These are phyloP conservation scores for Echites panduratus DNA, from an alignment of 257 asterid species.

Conservation along the genomic window DNA sequence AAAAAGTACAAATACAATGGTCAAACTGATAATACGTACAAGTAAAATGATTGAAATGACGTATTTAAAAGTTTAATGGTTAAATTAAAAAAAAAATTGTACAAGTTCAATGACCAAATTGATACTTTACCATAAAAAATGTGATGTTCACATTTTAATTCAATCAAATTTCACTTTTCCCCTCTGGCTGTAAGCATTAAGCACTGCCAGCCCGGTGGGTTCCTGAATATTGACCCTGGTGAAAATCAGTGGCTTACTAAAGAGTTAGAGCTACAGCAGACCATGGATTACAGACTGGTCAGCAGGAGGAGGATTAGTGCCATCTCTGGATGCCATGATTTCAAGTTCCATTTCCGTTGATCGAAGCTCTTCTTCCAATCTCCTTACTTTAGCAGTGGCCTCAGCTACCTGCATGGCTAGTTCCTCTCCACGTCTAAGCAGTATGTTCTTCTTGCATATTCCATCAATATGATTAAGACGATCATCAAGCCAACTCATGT, in stretches of 20 bases:
- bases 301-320: neutral
- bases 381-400: constrained; percentile 2
- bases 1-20: no score
- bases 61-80: no score
- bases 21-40: no score
- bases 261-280: constrained; percentile 8
- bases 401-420: constrained; percentile 7
- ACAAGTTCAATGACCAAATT: no score
- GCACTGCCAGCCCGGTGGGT: no score
- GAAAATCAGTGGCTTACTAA: neutral
- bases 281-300: constrained; percentile 16
- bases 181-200: no score
- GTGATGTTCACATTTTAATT: no score
- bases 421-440: constrained; percentile 5
- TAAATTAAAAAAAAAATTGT: no score
- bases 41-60: no score
- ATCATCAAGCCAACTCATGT: constrained; percentile 15
- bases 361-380: constrained; percentile 1
- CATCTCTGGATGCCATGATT: constrained; percentile 5
- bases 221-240: neutral
- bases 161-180: no score
- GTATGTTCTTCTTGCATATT: constrained; percentile 4
- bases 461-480: constrained; percentile 12
- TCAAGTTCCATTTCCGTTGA: constrained; percentile 13
- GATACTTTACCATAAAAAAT: no score